Percentiles rank a stretch among this genome's conserved stretches.
Conservation (phyloP, 2,329 filamentous ascomycete species). For the Aplosporella prunicola region DNA sequence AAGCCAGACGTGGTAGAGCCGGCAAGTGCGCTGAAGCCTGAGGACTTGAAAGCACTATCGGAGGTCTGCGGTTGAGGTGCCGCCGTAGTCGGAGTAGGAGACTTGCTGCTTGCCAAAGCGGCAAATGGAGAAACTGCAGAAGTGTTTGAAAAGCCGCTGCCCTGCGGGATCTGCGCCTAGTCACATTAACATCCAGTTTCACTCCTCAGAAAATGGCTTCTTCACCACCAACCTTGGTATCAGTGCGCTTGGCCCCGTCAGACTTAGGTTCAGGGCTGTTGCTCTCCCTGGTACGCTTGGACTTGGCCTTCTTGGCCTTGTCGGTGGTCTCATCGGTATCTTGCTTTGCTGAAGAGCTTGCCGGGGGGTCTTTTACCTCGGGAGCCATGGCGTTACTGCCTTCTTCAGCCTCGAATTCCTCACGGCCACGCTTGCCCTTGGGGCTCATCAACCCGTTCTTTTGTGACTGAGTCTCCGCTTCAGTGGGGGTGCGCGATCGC, state of each 20-base stretch:
- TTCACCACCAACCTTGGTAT: slow-evolving; percentile 18
- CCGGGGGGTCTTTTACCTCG: slow-evolving; percentile 5
- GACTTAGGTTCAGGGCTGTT: slow-evolving; percentile 17
- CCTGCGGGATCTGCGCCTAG: slow-evolving; percentile 23
- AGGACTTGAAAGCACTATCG: slow-evolving; percentile 42
- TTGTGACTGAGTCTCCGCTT: slow-evolving; percentile 9
- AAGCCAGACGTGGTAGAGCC: slow-evolving; percentile 29
- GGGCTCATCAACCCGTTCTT: slow-evolving; percentile 28
- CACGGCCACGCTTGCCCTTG: slow-evolving; percentile 41
- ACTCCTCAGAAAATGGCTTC: too few relatives aligned
- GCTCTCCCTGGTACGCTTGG: slow-evolving; percentile 28
- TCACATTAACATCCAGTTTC: not conserved
- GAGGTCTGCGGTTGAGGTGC: slow-evolving; percentile 28
- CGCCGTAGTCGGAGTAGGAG: slow-evolving; percentile 18
- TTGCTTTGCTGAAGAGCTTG: not conserved
- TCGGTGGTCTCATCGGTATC: slow-evolving; percentile 13
- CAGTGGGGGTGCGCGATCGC: slow-evolving; percentile 14
- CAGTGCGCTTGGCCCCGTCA: slow-evolving; percentile 13
- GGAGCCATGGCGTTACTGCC: slow-evolving; percentile 3
- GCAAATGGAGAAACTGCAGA: slow-evolving; percentile 41
- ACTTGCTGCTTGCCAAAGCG: slow-evolving; percentile 30
- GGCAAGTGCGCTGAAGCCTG: slow-evolving; percentile 36
- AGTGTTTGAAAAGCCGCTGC: slow-evolving; percentile 36
- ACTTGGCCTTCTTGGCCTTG: slow-evolving; percentile 23
- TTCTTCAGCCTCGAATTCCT: slow-evolving; percentile 16